Conservation (phyloP, 2,329 filamentous ascomycete genomes). For the Bipolaris gigantea region DNA sequence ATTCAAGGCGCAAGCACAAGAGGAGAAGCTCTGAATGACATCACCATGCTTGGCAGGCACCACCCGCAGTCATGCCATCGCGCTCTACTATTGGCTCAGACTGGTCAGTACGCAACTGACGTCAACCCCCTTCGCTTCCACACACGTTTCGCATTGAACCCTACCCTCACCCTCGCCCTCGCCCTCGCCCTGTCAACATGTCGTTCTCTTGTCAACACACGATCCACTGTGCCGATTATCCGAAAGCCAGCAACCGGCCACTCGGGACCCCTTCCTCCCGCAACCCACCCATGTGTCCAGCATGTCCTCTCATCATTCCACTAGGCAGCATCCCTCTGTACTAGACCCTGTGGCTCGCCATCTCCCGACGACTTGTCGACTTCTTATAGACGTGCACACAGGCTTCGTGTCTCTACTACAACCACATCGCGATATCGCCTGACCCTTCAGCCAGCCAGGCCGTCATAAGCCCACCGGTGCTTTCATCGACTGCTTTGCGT, state of each 20-base stretch:
- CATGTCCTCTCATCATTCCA: not conserved
- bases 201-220: too few species aligned
- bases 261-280: not conserved
- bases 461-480: not conserved
- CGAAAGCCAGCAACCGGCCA: not conserved
- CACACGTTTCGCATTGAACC: too few species aligned
- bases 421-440: not conserved
- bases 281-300: too few species aligned
- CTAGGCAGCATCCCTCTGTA: not conserved
- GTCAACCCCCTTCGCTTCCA: too few species aligned
- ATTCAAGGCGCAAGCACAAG: not conserved
- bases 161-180: too few species aligned
- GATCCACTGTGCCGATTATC: slow-evolving; percentile 6
- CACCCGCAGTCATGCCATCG: not conserved
- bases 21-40: slow-evolving; percentile 19
- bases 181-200: too few species aligned
- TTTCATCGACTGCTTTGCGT: slow-evolving; percentile 3
- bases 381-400: not conserved
- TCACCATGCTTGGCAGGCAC: slow-evolving; percentile 24
- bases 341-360: not conserved
- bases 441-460: not conserved
- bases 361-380: not conserved
- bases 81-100: not conserved
- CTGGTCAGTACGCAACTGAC: too few species aligned
- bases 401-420: not conserved